Conservation (phyloP, 345 rosid genomes). For the Citrus trifoliata region DNA sequence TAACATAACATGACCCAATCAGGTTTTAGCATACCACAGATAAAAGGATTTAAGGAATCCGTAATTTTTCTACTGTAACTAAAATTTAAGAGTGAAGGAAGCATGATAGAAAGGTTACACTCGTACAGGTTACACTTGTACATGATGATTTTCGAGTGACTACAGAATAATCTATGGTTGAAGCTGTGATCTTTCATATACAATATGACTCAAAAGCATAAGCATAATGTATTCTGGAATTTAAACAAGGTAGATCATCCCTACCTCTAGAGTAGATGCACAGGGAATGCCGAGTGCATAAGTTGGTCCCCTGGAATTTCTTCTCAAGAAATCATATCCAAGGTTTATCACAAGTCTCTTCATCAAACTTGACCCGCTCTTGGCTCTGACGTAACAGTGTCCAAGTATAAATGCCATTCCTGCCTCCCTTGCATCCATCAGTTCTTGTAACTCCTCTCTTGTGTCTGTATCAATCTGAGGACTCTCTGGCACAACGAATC, state of each 20-base stretch:
- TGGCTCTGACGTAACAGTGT: conserved; percentile 78
- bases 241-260: conserved; percentile 83
- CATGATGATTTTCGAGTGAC: background rate
- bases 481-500: conserved; percentile 76
- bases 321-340: conserved; percentile 85
- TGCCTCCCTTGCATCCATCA: conserved; percentile 86
- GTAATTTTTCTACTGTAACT: background rate
- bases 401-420: conserved; percentile 94
- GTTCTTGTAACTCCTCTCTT: conserved; percentile 67
- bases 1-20: background rate
- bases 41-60: background rate
- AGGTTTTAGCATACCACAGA: background rate
- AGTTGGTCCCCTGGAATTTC: conserved; percentile 77
- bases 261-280: conserved; percentile 93
- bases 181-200: conserved; percentile 17
- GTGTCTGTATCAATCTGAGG: conserved; percentile 33
- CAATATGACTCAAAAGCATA: conserved; percentile 9
- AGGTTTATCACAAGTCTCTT: conserved; percentile 78
- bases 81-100: background rate
- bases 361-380: conserved; percentile 79
- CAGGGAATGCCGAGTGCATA: conserved; percentile 70
- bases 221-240: conserved; percentile 2
- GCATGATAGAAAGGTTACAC: background rate
- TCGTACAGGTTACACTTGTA: background rate
- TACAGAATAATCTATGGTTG: background rate